A percentile compares a stretch with the other conserved stretches of the same genome.
Conservation (phyloP, 2,329 filamentous ascomycete genomes). For the Pseudogymnoascus sp. region DNA sequence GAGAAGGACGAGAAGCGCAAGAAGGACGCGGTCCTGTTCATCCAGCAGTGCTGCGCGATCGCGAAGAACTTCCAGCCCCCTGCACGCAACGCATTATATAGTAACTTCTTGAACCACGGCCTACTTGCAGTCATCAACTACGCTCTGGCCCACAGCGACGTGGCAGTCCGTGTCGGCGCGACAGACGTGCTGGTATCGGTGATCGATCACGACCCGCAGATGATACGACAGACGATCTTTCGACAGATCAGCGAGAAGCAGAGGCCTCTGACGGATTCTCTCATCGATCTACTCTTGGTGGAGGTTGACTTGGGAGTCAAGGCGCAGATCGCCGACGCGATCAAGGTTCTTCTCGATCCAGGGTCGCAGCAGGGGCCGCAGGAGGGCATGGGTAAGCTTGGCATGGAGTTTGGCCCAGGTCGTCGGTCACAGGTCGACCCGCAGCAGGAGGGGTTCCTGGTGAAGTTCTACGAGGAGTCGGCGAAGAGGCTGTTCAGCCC, state of each 20-base stretch:
- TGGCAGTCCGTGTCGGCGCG: slow-evolving; percentile 79
- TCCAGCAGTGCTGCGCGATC: slow-evolving; percentile 90
- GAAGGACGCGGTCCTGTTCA: slow-evolving; percentile 91
- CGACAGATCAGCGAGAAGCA: slow-evolving; percentile 84
- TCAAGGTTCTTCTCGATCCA: slow-evolving; percentile 85
- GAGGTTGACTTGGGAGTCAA: slow-evolving; percentile 93
- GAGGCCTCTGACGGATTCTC: slow-evolving; percentile 76
- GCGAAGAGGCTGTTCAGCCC: slow-evolving; percentile 81
- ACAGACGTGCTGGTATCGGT: slow-evolving; percentile 90
- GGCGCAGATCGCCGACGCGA: slow-evolving; percentile 87
- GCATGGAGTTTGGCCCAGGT: slow-evolving; percentile 61
- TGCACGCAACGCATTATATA: slow-evolving; percentile 72
- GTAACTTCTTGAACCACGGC: slow-evolving; percentile 82
- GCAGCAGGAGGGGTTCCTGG: slow-evolving; percentile 78
- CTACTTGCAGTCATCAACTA: slow-evolving; percentile 87
- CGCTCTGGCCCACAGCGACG: slow-evolving; percentile 76
- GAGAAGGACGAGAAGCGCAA: slow-evolving; percentile 63
- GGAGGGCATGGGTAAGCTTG: slow-evolving; percentile 54
- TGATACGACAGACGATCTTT: slow-evolving; percentile 90
- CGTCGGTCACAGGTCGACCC: slow-evolving; percentile 53
- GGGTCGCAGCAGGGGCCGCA: slow-evolving; percentile 50
- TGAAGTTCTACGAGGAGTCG: slow-evolving; percentile 82
- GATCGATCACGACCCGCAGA: slow-evolving; percentile 89
- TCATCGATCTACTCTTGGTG: slow-evolving; percentile 84
- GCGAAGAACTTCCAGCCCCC: slow-evolving; percentile 89